These are phyloP conservation scores for Dryadomyces quercus-mongolicae DNA, from an alignment of 2,329 filamentous ascomycete species.

Conservation along the genomic window DNA sequence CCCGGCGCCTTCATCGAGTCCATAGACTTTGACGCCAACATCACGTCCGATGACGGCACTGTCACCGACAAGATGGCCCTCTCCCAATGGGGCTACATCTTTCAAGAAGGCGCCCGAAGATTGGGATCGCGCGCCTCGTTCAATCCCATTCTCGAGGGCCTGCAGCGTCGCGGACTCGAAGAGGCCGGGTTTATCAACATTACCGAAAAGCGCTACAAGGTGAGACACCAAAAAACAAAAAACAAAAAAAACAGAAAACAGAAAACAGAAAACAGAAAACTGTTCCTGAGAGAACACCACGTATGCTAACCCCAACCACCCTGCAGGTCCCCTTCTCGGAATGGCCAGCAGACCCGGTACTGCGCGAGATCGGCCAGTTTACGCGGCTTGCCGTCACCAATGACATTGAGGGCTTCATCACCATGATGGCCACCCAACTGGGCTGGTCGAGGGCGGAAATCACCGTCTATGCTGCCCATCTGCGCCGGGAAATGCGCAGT, in stretches of 20 bases:
- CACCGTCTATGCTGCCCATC: slow-evolving; percentile 9
- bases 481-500: slow-evolving; percentile 8
- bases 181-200: neutral
- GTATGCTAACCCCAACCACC: no score
- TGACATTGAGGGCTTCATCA: slow-evolving; percentile 11
- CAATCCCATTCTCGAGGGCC: neutral
- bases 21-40: neutral
- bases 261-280: no score
- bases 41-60: neutral
- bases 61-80: neutral
- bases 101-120: neutral
- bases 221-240: neutral
- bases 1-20: neutral
- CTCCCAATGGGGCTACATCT: neutral
- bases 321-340: slow-evolving; percentile 14
- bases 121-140: neutral
- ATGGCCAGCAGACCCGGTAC: slow-evolving; percentile 22
- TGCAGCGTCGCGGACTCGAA: neutral
- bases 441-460: slow-evolving; percentile 12
- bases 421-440: slow-evolving; percentile 8
- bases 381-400: slow-evolving; percentile 2
- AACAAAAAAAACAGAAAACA: no score
- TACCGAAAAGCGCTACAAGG: slow-evolving; percentile 7
- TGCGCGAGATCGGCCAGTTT: slow-evolving; percentile 16
- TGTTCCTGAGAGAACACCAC: no score